phyloP scores from a whole-genome alignment of 345 rosid species.

The Rubroshorea leprosula region DNA sequence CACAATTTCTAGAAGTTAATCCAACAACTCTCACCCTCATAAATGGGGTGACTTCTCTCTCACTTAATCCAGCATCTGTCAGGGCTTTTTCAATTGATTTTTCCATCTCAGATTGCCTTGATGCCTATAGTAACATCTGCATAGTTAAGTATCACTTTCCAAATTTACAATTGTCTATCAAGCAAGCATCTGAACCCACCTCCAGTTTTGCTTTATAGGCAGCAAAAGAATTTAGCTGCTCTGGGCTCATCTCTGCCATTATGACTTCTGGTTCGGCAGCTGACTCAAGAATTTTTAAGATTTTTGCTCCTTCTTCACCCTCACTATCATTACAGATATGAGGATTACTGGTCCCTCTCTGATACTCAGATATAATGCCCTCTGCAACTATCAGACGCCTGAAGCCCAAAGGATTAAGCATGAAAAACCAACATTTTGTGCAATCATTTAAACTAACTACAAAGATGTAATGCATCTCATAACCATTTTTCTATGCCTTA shows the following conservation, averaged over 20 bases:
- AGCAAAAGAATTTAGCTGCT: slow-evolving; percentile 53
- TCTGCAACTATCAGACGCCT: slow-evolving; percentile 70
- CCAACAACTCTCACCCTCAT: slow-evolving; percentile 85
- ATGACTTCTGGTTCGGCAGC: slow-evolving; percentile 89
- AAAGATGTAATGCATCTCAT: not conserved
- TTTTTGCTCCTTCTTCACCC: slow-evolving; percentile 84
- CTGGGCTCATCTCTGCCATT: slow-evolving; percentile 90
- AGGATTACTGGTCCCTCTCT: slow-evolving; percentile 35
- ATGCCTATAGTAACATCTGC: slow-evolving; percentile 41
- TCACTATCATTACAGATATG: slow-evolving; percentile 49
- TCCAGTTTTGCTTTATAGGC: not conserved
- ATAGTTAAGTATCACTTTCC: slow-evolving; percentile 18
- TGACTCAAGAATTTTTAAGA: slow-evolving; percentile 63
- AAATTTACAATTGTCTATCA: slow-evolving; percentile 7
- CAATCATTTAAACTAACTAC: not conserved
- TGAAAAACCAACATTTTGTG: not conserved
- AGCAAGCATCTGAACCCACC: slow-evolving; percentile 12
- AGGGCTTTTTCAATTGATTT: slow-evolving; percentile 65
- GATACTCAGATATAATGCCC: slow-evolving; percentile 58
- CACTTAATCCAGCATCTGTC: slow-evolving; percentile 53
- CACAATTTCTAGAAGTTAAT: slow-evolving; percentile 32
- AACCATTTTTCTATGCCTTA: not conserved
- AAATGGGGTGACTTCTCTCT: slow-evolving; percentile 78
- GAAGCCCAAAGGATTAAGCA: slow-evolving; percentile 22
- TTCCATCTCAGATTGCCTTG: slow-evolving; percentile 55